Evolutionary conservation across 2,329 filamentous ascomycete genomes (phyloP).

Genomic region (Teratosphaeria viscida): DNA sequence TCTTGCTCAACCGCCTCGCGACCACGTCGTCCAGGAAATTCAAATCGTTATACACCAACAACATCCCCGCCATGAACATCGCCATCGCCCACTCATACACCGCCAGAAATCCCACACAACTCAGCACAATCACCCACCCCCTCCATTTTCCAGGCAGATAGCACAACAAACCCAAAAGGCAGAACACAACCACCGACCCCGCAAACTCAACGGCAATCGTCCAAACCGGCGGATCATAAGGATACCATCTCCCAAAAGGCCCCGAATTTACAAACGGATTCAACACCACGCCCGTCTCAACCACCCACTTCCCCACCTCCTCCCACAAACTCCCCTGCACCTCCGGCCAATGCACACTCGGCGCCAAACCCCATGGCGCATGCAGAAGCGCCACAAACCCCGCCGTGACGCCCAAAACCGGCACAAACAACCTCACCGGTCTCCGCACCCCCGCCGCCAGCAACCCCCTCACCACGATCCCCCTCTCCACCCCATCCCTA

Average conservation of each 20-base stretch:
- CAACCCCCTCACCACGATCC: slow-evolving; percentile 3
- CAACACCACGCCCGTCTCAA: slow-evolving; percentile 51
- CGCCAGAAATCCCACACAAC: slow-evolving; percentile 33
- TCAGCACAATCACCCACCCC: slow-evolving; percentile 10
- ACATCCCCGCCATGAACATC: slow-evolving; percentile 37
- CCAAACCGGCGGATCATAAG: slow-evolving; percentile 29
- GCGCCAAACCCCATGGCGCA: slow-evolving; percentile 35
- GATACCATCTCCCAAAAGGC: slow-evolving; percentile 40
- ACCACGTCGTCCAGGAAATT: slow-evolving; percentile 30
- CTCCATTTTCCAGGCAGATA: slow-evolving; percentile 41
- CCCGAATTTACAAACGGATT: slow-evolving; percentile 28
- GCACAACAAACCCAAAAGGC: slow-evolving; percentile 40
- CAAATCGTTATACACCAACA: slow-evolving; percentile 55
- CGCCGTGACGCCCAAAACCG: slow-evolving; percentile 44
- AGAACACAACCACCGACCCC: slow-evolving; percentile 54
- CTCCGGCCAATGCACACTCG: slow-evolving; percentile 10
- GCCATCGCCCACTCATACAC: slow-evolving; percentile 40
- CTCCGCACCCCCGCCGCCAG: slow-evolving; percentile 36
- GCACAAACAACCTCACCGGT: slow-evolving; percentile 37
- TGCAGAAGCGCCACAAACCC: slow-evolving; percentile 44
- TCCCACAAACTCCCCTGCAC: slow-evolving; percentile 30
- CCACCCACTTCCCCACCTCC: slow-evolving; percentile 39
- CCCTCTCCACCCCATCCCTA: slow-evolving; percentile 25
- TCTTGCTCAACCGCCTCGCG: neutral
- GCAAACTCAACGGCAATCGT: slow-evolving; percentile 52